Base-by-base conservation (phyloP, 345 rosid genomes). In the Populus simonii region DNA sequence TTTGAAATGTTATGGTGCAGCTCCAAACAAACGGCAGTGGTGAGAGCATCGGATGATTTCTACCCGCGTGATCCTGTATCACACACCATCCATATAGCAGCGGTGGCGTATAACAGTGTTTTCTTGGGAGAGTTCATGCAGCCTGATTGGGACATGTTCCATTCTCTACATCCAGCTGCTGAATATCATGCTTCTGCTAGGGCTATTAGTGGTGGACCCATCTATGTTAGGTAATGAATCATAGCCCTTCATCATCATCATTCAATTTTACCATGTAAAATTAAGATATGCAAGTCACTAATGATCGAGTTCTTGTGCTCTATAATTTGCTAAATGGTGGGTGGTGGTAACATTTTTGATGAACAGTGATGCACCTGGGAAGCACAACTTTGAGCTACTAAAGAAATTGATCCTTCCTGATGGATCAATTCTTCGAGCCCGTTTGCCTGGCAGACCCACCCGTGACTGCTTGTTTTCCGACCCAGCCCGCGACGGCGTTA, bases 141-240 rank as follows among this genome's bases (percentile, higher is more conserved):
- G 83, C 92, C 99, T 53, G 99, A 95, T 75, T 95, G 99, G 99
- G 99, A 95, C 75, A 95, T 95, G 99, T 95, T 95, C 78, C 98
- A 95, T 43, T 93, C 99, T 1, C 77, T 86, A 27, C 98, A 95
- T 80, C 90, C 99, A 45, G 98, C 97, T 3, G 99, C 96, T 1
- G 97, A 93, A 59, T 95, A 92, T 62, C 99, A 95, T n/a, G 98
- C 92, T 0, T 95, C 99, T 0, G 99, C 99, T 10, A 86, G 99
- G 20, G 99, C 96, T 7, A 93, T 95, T 25, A 95, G 98, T 61
- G 99, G 99, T 63, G 98, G 98, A 16, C 97, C 96, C 0, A 41
- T 95, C 49, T 95, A 95, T 45, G 99, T 93, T 12, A 94, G 98
- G 98, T 93, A 74, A 69, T 10, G 18, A 5, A 74, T 68, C 36